These are phyloP conservation scores for Myrmaecium sp. DNA, from an alignment of 2,329 filamentous ascomycete species.

Conservation along the genomic window DNA sequence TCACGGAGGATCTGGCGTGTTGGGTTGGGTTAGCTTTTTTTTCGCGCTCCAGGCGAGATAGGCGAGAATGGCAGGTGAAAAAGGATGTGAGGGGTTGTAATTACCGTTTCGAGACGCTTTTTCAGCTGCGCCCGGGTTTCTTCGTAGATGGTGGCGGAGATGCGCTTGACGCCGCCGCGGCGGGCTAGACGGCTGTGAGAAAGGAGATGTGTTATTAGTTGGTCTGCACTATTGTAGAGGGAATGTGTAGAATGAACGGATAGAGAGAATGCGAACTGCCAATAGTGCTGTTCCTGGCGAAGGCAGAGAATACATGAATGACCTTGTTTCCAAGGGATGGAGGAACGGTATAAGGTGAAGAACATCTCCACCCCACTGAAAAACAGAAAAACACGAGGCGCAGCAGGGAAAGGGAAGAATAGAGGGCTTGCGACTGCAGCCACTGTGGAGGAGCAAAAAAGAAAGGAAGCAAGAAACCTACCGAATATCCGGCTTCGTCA, in stretches of 20 bases:
- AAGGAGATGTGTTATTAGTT: conserved; percentile 7
- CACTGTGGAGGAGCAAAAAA: no score
- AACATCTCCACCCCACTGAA: not conserved
- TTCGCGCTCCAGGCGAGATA: no score
- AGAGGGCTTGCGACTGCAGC: no score
- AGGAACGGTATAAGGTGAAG: not conserved
- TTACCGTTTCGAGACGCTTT: conserved; percentile 29
- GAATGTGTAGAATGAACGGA: not conserved
- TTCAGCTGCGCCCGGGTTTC: conserved; percentile 39
- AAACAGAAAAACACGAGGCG: no score
- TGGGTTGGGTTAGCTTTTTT: no score
- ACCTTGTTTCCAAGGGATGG: not conserved
- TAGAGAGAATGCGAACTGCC: not conserved
- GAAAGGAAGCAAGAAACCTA: conserved; percentile 7
- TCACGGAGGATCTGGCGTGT: not conserved
- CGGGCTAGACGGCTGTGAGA: conserved; percentile 54
- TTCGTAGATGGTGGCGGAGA: conserved; percentile 47
- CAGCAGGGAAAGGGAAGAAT: no score
- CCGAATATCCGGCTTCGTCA: conserved; percentile 20
- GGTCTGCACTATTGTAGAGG: conserved; percentile 13
- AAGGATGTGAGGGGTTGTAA: no score
- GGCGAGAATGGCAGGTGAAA: no score
- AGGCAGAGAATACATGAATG: not conserved
- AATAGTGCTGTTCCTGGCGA: not conserved
- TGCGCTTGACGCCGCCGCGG: conserved; percentile 61